These are phyloP conservation scores for Picea abies DNA, from an alignment of 83 land plant species.

Conservation along the genomic window DNA sequence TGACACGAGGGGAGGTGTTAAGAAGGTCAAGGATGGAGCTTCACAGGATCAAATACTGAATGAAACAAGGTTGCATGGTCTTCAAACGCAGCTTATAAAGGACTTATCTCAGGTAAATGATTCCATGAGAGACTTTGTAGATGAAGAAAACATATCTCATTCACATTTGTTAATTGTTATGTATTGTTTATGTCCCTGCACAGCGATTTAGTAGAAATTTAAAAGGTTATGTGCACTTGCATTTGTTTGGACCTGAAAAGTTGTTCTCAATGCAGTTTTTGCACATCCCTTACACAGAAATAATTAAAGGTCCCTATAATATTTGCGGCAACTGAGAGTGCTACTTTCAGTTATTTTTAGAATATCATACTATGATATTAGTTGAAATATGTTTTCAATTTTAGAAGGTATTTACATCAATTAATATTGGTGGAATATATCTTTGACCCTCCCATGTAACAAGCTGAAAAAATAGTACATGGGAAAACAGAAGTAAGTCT, in stretches of 20 bases:
- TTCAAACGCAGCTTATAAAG: conserved; percentile 84
- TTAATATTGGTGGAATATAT: background rate
- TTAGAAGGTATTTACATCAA: background rate
- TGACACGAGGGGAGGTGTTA: conserved; percentile 98
- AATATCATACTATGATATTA: no score
- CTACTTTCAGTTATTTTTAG: no score
- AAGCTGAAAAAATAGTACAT: no score
- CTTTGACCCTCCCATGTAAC: no score
- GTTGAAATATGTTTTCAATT: background rate
- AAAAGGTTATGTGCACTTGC: background rate
- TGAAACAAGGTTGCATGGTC: conserved; percentile 86
- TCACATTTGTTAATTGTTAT: background rate
- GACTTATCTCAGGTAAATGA: conserved; percentile 85
- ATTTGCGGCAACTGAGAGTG: background rate
- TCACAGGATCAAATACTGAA: conserved; percentile 97
- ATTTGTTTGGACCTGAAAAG: background rate
- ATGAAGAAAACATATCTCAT: background rate
- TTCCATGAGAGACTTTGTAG: background rate
- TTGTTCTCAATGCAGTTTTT: background rate
- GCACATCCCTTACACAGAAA: background rate
- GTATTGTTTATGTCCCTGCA: background rate
- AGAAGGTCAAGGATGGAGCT: conserved; percentile 96
- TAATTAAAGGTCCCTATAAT: background rate
- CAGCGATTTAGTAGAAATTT: background rate
- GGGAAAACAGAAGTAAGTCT: background rate